Base-by-base conservation (phyloP, 169 alveolate species). In the Theileria annulata region DNA sequence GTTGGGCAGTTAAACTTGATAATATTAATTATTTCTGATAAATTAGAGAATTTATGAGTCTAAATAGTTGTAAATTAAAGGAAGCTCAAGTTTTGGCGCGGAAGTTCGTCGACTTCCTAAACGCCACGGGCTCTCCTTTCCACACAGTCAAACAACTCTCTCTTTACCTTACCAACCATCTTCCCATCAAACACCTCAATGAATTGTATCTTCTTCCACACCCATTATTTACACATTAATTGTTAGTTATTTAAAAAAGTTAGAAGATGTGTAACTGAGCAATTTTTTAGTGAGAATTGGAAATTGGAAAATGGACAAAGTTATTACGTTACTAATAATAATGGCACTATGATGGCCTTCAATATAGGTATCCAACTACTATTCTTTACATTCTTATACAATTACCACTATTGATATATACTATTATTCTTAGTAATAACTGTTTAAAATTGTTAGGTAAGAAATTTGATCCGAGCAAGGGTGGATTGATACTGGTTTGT, bases 321-420 rank as follows among this genome's bases (percentile, higher is more conserved):
- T 23, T 81, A 81, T 78, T 81, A 69, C 51, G 75, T 81, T n/a
- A 35, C 76, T 10, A 78, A 81, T 51, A 54, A 68, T 63, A 81
- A 75, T 59, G 83, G 82, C 12, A 81, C 88, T 10, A 51, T 81
- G 77, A 81, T 81, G 88, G 88, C 85, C 33, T 81, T 81, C 75
- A 77, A 75, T 64, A 74, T 81, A 31, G 88, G 87, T 80, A 79
- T 9, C 62, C 59, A 6, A 56, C 28, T 56, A 56, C 27, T 8
- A 19, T 13, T 56, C 8, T 21, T 15, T 25, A 56, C 27, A 19
- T 47, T 10, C 9, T 47, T 47, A 47, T 47, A 10, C 56, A 47
- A 15, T 47, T 15, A 47, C 56, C 56, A 47, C 15, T n/a, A 56
- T 25, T 56, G 8, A 21, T 21, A 56, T 56, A 19, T 56, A 8